These are phyloP conservation scores for Talaromyces sp. DNA, from an alignment of 2,329 filamentous ascomycete species.

Conservation along the genomic window DNA sequence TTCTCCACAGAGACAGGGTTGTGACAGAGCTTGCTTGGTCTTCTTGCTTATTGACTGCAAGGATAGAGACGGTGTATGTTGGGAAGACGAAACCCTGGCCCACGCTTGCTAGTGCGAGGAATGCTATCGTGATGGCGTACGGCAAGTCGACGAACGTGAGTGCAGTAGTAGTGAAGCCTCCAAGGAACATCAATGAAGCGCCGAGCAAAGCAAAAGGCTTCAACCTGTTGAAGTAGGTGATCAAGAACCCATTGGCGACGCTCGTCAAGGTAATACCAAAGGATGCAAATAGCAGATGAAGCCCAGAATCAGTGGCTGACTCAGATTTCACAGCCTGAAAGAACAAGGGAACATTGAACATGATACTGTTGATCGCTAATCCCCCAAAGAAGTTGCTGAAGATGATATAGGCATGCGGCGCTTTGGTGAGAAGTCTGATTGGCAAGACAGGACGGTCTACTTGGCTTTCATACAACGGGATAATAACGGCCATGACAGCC, in stretches of 20 bases:
- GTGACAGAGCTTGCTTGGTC: slow-evolving; percentile 69
- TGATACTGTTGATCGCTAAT: slow-evolving; percentile 54
- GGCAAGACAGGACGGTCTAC: slow-evolving; percentile 53
- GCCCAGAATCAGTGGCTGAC: slow-evolving; percentile 68
- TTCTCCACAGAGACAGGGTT: slow-evolving; percentile 70
- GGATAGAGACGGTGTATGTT: slow-evolving; percentile 61
- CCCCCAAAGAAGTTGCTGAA: slow-evolving; percentile 54
- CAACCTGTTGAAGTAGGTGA: slow-evolving; percentile 59
- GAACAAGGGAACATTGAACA: slow-evolving; percentile 72
- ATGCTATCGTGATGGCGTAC: slow-evolving; percentile 54
- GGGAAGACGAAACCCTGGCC: slow-evolving; percentile 67
- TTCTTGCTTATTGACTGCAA: slow-evolving; percentile 58
- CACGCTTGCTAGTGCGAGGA: slow-evolving; percentile 57
- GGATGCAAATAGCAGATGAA: slow-evolving; percentile 66
- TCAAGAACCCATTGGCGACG: slow-evolving; percentile 60
- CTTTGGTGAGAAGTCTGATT: slow-evolving; percentile 46
- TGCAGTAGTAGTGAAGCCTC: slow-evolving; percentile 51
- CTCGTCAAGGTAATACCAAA: slow-evolving; percentile 56
- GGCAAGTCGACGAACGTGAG: slow-evolving; percentile 53
- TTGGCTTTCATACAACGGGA: slow-evolving; percentile 44
- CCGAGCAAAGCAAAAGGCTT: slow-evolving; percentile 61
- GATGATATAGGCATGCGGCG: slow-evolving; percentile 50
- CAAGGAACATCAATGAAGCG: slow-evolving; percentile 49
- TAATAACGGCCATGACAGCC: slow-evolving; percentile 36
- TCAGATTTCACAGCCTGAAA: slow-evolving; percentile 73